These are phyloP conservation scores for Pleurozium schreberi DNA, from an alignment of 225 moss, liverwort and hornwort species.

Conservation along the genomic window DNA sequence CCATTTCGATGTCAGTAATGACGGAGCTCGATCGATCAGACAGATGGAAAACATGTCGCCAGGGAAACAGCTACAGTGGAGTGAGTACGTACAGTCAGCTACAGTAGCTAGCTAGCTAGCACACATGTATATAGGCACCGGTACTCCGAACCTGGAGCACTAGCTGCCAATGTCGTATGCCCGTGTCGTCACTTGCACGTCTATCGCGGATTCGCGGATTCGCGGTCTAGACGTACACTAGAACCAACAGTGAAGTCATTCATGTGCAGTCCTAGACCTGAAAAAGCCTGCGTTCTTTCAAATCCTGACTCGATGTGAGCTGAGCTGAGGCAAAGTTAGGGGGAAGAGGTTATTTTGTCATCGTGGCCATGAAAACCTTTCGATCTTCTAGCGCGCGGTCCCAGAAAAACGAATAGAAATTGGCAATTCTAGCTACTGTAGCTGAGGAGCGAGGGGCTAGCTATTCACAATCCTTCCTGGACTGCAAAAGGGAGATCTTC, in stretches of 20 bases:
- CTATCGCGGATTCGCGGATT: background rate
- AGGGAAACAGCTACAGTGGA: background rate
- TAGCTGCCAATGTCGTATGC: background rate
- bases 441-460: no score
- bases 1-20: background rate
- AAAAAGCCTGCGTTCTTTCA: background rate
- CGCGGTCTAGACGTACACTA: background rate
- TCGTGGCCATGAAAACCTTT: background rate
- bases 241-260: background rate
- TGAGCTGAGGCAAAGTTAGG: no score
- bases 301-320: no score
- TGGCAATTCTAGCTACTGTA: no score
- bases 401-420: background rate
- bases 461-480: background rate
- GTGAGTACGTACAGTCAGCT: background rate
- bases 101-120: no score
- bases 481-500: slow-evolving; percentile 1
- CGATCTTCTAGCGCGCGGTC: background rate
- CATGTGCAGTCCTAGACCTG: background rate
- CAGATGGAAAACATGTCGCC: background rate
- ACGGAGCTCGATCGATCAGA: no score
- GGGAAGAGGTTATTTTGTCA: background rate
- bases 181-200: background rate
- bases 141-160: background rate
- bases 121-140: background rate